A percentile compares a stretch with the other conserved stretches of the same genome.
Evolutionary conservation across 495 filamentous ascomycete species (phyloP).

Genomic region (Cenococcum geophilum): DNA sequence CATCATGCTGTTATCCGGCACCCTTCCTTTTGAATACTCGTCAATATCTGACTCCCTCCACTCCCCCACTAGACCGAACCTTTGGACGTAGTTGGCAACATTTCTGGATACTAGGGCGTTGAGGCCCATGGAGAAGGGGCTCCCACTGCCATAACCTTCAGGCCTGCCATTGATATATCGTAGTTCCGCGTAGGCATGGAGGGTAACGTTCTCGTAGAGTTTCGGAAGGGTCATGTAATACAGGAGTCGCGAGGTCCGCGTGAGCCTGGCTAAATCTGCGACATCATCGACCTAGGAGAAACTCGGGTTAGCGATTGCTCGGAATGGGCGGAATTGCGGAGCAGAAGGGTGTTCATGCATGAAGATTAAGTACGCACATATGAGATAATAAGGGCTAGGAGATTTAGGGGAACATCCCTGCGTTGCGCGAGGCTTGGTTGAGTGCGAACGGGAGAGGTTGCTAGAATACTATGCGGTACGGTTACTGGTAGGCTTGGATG

Average conservation of each 20-base stretch:
- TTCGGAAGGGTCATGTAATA: conserved; percentile 61
- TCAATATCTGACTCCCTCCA: conserved; percentile 55
- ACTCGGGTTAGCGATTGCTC: conserved; percentile 1
- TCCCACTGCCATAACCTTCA: conserved; percentile 56
- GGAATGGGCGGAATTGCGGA: conserved; percentile 5
- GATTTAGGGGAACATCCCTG: conserved; percentile 49
- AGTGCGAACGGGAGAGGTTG: conserved; percentile 22
- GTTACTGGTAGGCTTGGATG: conserved; percentile 12
- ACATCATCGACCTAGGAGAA: conserved; percentile 47
- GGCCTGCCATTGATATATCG: conserved; percentile 54
- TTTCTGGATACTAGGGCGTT: conserved; percentile 55
- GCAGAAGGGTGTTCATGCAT: background rate
- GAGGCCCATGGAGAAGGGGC: conserved; percentile 58
- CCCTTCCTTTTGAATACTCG: conserved; percentile 52
- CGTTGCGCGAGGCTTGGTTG: conserved; percentile 17
- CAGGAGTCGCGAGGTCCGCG: conserved; percentile 56
- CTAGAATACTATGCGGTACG: conserved; percentile 18
- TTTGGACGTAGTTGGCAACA: conserved; percentile 48
- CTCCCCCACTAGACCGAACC: conserved; percentile 50
- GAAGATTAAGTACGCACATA: conserved; percentile 39
- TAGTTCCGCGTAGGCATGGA: conserved; percentile 56
- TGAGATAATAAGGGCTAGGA: conserved; percentile 52
- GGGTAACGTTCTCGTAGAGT: conserved; percentile 51
- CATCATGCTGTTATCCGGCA: conserved; percentile 60
- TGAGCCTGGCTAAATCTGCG: conserved; percentile 52